Evolutionary conservation across 352 stramenopile species (phyloP).

Genomic region (Phytophthora syringae): DNA sequence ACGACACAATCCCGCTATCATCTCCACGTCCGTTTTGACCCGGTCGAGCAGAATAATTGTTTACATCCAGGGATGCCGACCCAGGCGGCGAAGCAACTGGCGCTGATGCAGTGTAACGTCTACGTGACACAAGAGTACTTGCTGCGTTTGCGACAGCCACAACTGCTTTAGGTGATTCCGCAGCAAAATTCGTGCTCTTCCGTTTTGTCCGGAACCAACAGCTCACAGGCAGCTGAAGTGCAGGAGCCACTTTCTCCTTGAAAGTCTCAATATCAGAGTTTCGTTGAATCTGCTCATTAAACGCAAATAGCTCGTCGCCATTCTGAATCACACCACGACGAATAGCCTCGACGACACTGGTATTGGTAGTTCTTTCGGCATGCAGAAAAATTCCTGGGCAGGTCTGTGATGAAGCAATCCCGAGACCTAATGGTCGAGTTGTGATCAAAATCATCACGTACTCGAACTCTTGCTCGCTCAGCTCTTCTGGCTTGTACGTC

Average conservation of each 20-base stretch:
- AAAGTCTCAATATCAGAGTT: slow-evolving; percentile 30
- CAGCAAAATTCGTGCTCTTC: slow-evolving; percentile 14
- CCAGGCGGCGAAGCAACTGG: background rate
- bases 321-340: slow-evolving; percentile 58
- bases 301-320: slow-evolving; percentile 66
- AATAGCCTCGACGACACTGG: slow-evolving; percentile 49
- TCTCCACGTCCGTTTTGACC: background rate
- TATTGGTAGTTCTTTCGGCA: slow-evolving; percentile 43
- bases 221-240: slow-evolving; percentile 45
- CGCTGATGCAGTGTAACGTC: background rate
- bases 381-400: slow-evolving; percentile 34
- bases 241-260: slow-evolving; percentile 46
- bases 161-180: background rate
- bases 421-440: slow-evolving; percentile 62
- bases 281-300: slow-evolving; percentile 62
- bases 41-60: background rate
- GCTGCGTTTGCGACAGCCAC: background rate
- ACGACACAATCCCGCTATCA: slow-evolving; percentile 16
- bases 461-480: slow-evolving; percentile 45
- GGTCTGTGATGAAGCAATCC: slow-evolving; percentile 32
- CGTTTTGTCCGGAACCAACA: slow-evolving; percentile 70
- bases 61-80: background rate
- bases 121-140: slow-evolving; percentile 1
- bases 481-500: slow-evolving; percentile 22
- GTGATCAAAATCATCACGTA: slow-evolving; percentile 71